Evolutionary conservation across 176 grass and related monocot genomes (phyloP).

Genomic region (Musa acuminata): DNA sequence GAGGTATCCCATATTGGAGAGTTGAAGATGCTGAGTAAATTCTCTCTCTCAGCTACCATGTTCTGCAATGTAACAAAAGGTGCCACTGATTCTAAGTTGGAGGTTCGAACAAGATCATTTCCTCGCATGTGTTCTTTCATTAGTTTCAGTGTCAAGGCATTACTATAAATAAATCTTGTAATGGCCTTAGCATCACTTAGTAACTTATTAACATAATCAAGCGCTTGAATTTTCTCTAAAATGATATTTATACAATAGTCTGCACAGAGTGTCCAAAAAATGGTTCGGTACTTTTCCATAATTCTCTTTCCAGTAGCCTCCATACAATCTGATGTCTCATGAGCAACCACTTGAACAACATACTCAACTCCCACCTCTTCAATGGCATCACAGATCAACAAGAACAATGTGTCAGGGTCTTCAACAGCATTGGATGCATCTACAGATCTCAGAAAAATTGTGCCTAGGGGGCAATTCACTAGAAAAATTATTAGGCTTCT

Average conservation of each 20-base stretch:
- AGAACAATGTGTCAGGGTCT: constrained; percentile 45
- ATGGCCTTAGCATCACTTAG: constrained; percentile 49
- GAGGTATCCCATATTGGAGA: constrained; percentile 38
- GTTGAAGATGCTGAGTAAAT: constrained; percentile 44
- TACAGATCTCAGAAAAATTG: constrained; percentile 62
- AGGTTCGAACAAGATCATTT: constrained; percentile 41
- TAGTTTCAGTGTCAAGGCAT: constrained; percentile 32
- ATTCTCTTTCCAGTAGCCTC: constrained; percentile 50
- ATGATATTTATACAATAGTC: constrained; percentile 72
- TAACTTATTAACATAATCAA: constrained; percentile 39
- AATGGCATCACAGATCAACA: constrained; percentile 37
- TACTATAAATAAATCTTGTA: constrained; percentile 55
- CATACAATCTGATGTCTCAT: constrained; percentile 52
- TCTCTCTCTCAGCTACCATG: constrained; percentile 41
- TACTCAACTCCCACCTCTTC: constrained; percentile 47
- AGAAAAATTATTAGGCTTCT: constrained; percentile 48
- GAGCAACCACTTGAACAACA: constrained; percentile 63
- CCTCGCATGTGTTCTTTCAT: constrained; percentile 27
- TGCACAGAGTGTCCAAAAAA: constrained; percentile 55
- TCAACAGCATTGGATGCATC: constrained; percentile 40
- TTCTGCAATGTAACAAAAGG: constrained; percentile 50
- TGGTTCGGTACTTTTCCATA: constrained; percentile 31
- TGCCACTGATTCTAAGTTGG: constrained; percentile 39
- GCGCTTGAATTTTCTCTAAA: constrained; percentile 49
- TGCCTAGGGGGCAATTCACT: constrained; percentile 47